Percentiles rank a stretch among this genome's conserved stretches.
These are phyloP conservation scores for Lepidium sativum DNA, from an alignment of 345 rosid species.

Conservation along the genomic window DNA sequence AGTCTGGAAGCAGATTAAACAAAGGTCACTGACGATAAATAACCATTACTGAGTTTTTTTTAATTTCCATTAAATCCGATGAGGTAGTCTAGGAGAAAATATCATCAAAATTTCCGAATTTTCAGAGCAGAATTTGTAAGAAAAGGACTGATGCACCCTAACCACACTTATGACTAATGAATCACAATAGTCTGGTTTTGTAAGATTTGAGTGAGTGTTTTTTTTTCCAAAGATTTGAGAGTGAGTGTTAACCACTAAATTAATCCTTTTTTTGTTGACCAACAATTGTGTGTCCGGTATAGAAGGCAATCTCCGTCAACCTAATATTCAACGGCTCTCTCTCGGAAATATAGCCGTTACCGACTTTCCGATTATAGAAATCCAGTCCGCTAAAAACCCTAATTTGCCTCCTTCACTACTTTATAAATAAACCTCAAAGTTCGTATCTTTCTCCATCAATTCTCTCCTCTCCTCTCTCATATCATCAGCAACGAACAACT, in stretches of 20 bases:
- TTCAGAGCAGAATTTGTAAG: no score
- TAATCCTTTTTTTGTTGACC: not conserved
- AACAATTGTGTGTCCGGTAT: not conserved
- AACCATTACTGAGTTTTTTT: no score
- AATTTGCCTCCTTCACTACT: not conserved
- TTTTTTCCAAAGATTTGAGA: not conserved
- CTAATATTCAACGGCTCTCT: conserved; percentile 11
- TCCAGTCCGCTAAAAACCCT: not conserved
- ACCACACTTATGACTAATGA: not conserved
- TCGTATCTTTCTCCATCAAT: not conserved
- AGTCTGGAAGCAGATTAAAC: no score
- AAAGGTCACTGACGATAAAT: no score
- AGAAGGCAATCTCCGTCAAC: not conserved
- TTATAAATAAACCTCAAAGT: not conserved
- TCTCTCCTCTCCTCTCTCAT: not conserved
- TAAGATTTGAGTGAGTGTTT: not conserved
- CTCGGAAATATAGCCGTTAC: conserved; percentile 14
- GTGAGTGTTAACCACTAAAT: not conserved
- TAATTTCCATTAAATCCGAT: no score
- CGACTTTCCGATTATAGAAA: not conserved
- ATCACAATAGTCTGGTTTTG: not conserved
- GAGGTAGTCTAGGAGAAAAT: no score
- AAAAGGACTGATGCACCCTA: not conserved
- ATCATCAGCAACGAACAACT: not conserved
- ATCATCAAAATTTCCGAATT: no score